Evolutionary conservation across 257 asterid genomes (phyloP).

Genomic region (Solanum gracilifrons): DNA sequence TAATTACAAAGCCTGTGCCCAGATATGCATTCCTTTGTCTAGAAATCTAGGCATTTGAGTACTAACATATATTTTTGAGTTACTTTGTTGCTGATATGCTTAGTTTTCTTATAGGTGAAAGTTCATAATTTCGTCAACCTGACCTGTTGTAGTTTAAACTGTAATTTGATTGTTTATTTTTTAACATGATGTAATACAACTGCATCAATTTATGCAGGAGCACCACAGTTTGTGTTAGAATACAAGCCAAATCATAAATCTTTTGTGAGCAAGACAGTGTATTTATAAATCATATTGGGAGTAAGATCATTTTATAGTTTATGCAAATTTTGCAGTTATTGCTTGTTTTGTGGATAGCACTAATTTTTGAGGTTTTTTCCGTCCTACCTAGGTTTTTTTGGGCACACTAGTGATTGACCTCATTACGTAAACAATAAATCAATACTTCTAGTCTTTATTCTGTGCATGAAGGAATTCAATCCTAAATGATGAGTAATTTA

Average conservation of each 20-base stretch:
- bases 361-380: not conserved
- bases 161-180: not conserved
- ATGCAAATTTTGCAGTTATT: not conserved
- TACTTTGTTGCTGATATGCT: not conserved
- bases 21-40: not conserved
- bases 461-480: not conserved
- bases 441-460: not conserved
- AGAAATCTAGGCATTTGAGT: not conserved
- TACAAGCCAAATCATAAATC: not conserved
- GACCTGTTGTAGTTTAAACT: not conserved
- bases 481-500: not conserved
- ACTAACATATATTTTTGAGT: not conserved
- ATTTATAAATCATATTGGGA: not conserved
- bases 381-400: not conserved
- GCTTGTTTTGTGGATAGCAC: not conserved
- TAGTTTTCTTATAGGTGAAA: not conserved
- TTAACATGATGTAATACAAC: not conserved
- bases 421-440: not conserved
- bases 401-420: not conserved
- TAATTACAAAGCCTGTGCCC: not conserved
- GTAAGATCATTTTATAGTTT: not conserved
- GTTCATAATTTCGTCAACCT: not conserved
- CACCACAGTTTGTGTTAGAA: not conserved
- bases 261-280: not conserved
- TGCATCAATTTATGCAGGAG: not conserved